Conservation (phyloP, 148 eudicot genomes). For the Chenopodium berlandieri region DNA sequence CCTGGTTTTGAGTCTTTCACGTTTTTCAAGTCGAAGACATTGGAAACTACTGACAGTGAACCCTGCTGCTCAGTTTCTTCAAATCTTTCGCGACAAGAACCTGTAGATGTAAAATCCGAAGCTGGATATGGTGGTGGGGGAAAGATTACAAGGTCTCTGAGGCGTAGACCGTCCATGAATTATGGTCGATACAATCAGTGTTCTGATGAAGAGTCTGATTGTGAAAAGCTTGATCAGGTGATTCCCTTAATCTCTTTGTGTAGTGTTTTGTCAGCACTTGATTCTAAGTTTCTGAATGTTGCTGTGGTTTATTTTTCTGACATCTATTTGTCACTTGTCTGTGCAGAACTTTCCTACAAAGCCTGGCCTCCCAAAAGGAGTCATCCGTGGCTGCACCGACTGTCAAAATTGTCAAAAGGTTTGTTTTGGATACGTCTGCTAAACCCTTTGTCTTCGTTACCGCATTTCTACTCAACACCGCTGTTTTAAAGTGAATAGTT, state of each 20-base stretch:
- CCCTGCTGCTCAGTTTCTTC: conserved; percentile 51
- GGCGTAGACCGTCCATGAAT: conserved; percentile 55
- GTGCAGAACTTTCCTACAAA: conserved; percentile 49
- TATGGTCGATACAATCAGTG: conserved; percentile 42
- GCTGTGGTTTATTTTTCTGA: not conserved
- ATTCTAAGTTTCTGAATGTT: not conserved
- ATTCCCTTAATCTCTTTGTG: not conserved
- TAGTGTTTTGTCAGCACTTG: not conserved
- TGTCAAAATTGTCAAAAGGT: conserved; percentile 93
- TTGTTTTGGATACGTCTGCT: conserved; percentile 10
- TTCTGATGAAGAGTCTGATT: conserved; percentile 62
- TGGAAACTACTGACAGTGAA: conserved; percentile 43
- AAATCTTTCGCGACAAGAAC: conserved; percentile 43
- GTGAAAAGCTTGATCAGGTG: conserved; percentile 60
- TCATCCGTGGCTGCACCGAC: conserved; percentile 77
- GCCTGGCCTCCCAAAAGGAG: conserved; percentile 74
- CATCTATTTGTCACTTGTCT: conserved; percentile 6
- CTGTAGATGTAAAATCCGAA: conserved; percentile 40
- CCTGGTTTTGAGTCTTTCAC: conserved; percentile 90
- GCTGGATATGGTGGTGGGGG: conserved; percentile 37
- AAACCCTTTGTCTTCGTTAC: not conserved
- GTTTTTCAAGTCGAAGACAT: conserved; percentile 55
- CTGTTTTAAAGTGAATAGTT: not conserved
- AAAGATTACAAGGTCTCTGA: conserved; percentile 49
- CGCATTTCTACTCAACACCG: not conserved